Conservation (phyloP, 2,329 filamentous ascomycete genomes). For the Cladosporium velox region DNA sequence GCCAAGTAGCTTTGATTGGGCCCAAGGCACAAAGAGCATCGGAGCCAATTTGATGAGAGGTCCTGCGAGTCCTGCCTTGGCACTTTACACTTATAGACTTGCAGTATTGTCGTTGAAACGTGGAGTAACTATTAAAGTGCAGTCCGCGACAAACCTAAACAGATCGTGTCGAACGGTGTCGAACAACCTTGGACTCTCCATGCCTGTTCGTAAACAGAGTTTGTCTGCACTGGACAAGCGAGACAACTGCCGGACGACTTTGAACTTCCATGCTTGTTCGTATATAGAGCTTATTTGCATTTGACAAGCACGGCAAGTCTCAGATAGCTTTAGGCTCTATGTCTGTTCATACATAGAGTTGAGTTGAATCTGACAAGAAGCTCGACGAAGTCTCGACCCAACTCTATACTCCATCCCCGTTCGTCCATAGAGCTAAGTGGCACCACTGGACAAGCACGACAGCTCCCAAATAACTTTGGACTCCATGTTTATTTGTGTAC, state of each 20-base stretch:
- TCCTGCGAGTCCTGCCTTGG: neutral
- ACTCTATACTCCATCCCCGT: no score
- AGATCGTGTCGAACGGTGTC: neutral
- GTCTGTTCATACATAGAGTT: neutral
- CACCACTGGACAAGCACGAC: no score
- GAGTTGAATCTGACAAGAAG: neutral
- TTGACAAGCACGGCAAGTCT: no score
- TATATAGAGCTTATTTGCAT: no score
- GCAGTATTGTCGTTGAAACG: neutral
- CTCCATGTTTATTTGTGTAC: neutral
- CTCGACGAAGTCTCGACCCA: no score
- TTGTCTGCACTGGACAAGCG: no score
- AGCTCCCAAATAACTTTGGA: neutral
- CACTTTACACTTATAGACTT: no score
- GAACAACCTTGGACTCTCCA: neutral
- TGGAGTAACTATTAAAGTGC: neutral
- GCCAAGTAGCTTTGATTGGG: neutral
- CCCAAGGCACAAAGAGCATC: neutral
- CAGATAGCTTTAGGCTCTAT: neutral
- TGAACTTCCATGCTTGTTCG: neutral
- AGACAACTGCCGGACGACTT: neutral
- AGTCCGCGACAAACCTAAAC: neutral
- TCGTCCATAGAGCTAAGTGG: no score
- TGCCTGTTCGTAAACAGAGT: no score
- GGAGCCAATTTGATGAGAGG: neutral